These are phyloP conservation scores for Syzygium jambos DNA, from an alignment of 345 rosid genomes.

Conservation along the genomic window DNA sequence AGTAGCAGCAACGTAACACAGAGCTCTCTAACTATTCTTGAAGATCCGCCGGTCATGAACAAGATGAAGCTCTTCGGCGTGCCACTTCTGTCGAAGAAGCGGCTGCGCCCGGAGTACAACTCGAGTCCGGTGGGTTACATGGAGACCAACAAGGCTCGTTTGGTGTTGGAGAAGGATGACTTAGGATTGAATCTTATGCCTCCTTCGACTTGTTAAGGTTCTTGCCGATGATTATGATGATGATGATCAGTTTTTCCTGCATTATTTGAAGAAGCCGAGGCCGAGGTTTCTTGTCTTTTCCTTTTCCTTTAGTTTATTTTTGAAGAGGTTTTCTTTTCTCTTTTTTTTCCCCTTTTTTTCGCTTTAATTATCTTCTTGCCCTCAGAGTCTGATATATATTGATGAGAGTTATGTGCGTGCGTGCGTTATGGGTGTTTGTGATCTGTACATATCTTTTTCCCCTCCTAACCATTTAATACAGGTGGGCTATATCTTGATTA, in stretches of 20 bases:
- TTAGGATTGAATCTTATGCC: conserved; percentile 79
- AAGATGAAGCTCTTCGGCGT: conserved; percentile 79
- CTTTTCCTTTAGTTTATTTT: conserved; percentile 3
- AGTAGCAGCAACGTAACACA: conserved; percentile 18
- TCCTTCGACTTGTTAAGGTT: conserved; percentile 44
- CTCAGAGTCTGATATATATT: neutral
- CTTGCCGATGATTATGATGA: neutral
- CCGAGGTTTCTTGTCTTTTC: neutral
- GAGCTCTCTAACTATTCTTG: conserved; percentile 29
- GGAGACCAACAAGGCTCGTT: conserved; percentile 41
- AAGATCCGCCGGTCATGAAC: conserved; percentile 12
- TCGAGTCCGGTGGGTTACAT: conserved; percentile 22
- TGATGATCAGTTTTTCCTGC: neutral
- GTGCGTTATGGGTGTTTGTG: conserved; percentile 36
- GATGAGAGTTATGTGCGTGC: conserved; percentile 4
- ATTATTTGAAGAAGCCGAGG: neutral
- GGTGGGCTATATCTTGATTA: conserved; percentile 6
- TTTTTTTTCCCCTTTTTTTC: neutral
- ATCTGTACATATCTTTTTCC: conserved; percentile 20
- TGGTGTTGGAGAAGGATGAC: conserved; percentile 67
- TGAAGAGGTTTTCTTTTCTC: neutral
- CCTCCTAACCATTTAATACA: conserved; percentile 26
- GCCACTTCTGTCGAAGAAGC: conserved; percentile 52
- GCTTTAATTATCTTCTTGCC: neutral
- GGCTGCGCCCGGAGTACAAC: conserved; percentile 42